Base-by-base conservation (phyloP, 305 asterid genomes). In the Rubia occidens region DNA sequence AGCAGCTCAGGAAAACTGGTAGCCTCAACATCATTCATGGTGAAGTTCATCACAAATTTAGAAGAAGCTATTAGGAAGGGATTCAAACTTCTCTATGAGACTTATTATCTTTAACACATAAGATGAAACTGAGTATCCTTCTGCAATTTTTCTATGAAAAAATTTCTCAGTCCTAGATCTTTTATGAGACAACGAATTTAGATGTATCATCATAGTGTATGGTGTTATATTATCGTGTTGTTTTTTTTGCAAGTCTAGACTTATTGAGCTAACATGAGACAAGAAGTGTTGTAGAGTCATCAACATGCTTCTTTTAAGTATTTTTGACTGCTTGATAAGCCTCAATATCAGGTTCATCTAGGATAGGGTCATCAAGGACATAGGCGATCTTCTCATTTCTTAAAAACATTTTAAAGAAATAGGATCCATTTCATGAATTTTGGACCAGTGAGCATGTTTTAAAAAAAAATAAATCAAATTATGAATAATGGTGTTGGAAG, bases 11-110 rank as follows among this genome's bases (percentile, higher is more conserved):
- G 32, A 1, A 26, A 11, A 2, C 54, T 42, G 20, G n/a, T 14
- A 11, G n/a, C 6, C 13, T 47, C 51, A 6, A 60, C 49, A 15
- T 70, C 45, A 43, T 59, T 70, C 67, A 70, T 60, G 35, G 44
- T 60, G 6, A 40, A 70, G 9, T 47, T 71, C 68, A 62, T 18
- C 1, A 61, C 45, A 9, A 29, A 71, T 37, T 26, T 26, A 26
- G 29, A 26, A 26, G 29, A 26, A 26, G 29, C 29, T 26, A 26
- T 26, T 26, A 26, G 29, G 29, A 26, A 26, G 29, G 29, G 2
- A 26, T 26, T 26, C 1, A 1, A 26, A 26, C 29, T 26, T 26
- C 32, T 29, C 32, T 29, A 29, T 29, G 32, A 29, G 32, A 29
- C 32, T 29, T 29, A 29, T 29, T 1, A 29, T 29, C 32, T 2